Evolutionary conservation across 1,284 basidiomycete species (phyloP), one percentile per base, ranked within the genome.

Genomic region (Apiotrichum montevideense): DNA sequence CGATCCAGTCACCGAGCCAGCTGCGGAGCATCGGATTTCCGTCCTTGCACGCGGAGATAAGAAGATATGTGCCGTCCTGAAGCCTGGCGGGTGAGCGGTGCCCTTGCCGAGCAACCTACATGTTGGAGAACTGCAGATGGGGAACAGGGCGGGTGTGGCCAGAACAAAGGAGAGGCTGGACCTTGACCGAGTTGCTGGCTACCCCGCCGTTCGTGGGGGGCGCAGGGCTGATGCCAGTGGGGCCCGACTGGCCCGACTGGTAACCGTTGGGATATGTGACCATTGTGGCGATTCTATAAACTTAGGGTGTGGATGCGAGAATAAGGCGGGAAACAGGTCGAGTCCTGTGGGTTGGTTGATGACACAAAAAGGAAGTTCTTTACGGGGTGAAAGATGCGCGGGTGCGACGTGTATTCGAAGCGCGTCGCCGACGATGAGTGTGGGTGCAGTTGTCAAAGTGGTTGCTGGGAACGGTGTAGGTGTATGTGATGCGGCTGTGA

Each of bases 1-100:
- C 95, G 68, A 97, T 88, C 95, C 95, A 98, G 76, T 98, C 95
- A 34, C 95, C 95, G 51, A 91, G 90, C 92, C 91, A 94, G 71
- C 93, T 90, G 65, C 92, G 84, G 63, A 96, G 79, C 91, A 95
- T 95, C 39, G 93, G 92, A 67, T 92, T 94, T 37, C 92, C 92
- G 80, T 96, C 93, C 78, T 97, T 96, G 80, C 93, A 96, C 66
- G 88, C 89, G 53, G 91, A 95, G 68, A 95, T 87, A 64, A 97
- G 82, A 62, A 94, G 80, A 77, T 87, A 97, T 35, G 85, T 85
- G 59, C 84, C 83, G 75, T 95, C 91, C 41, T 90, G 67, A n/a
- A 76, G 65, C 8, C 73, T 76, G 59, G 2, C 83, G 63, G 1
- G 45, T 58, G 32, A 51, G 46, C n/a, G 37, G 35, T 15, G 80